phyloP scores from a whole-genome alignment of 257 asterid genomes.

The Solanum neorickii region DNA sequence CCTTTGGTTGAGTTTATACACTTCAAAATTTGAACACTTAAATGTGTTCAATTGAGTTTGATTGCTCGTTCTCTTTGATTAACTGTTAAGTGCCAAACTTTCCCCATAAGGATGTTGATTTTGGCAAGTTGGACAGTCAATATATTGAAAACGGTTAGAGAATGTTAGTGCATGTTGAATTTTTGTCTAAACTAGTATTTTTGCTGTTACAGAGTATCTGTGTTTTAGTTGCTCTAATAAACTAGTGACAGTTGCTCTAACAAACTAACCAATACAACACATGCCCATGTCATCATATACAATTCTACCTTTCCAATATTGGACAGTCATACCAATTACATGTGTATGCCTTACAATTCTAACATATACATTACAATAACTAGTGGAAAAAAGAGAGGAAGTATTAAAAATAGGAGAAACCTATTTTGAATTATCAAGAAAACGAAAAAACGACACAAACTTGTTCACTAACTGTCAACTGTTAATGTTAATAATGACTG shows the following conservation, averaged over 20 bases:
- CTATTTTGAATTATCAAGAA: no score
- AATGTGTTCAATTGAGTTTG: no score
- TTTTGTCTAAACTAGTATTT: background rate
- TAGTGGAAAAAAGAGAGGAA: no score
- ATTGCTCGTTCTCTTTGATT: background rate
- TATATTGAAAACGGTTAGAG: background rate
- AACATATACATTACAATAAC: no score
- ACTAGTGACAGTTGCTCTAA: background rate
- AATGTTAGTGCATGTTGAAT: background rate
- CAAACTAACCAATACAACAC: background rate
- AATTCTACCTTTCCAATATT: background rate
- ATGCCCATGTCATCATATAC: background rate
- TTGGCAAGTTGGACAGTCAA: background rate
- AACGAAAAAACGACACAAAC: no score
- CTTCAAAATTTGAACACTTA: no score
- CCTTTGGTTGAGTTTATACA: no score
- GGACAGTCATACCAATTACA: background rate
- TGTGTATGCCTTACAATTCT: background rate
- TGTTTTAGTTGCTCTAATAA: background rate
- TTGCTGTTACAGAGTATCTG: background rate
- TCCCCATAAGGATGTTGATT: background rate
- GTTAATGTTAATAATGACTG: no score
- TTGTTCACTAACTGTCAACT: no score
- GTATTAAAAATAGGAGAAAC: no score
- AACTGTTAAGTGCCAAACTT: background rate